Percentiles rank a stretch among this genome's conserved stretches.
phyloP scores from a whole-genome alignment of 2,329 filamentous ascomycete genomes.

The Aspergillus piperis region DNA sequence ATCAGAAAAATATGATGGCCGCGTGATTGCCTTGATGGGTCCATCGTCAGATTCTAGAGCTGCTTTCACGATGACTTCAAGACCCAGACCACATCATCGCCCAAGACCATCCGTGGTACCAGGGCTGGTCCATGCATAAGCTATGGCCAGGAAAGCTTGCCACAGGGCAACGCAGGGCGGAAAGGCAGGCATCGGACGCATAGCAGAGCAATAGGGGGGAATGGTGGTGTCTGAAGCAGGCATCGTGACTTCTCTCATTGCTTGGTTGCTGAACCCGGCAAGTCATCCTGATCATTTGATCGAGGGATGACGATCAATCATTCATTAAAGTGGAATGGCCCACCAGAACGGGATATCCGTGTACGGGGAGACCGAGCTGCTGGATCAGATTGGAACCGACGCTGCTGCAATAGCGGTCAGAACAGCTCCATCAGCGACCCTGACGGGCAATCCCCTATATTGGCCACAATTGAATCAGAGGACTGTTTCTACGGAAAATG shows the following conservation, averaged over 20 bases:
- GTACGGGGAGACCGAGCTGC: conserved; percentile 22
- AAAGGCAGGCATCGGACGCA: conserved; percentile 12
- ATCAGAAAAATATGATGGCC: conserved; percentile 21
- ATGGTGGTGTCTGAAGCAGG: conserved; percentile 9
- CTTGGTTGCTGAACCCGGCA: conserved; percentile 19
- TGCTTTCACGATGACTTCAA: conserved; percentile 32
- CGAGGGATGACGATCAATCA: conserved; percentile 20
- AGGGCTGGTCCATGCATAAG: conserved; percentile 15
- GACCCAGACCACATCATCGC: conserved; percentile 23
- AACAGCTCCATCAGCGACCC: neutral
- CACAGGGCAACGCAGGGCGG: conserved; percentile 16
- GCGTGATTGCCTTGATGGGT: conserved; percentile 28
- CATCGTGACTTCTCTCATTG: conserved; percentile 16
- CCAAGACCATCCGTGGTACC: conserved; percentile 28
- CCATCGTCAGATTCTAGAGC: conserved; percentile 19
- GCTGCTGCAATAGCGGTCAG: conserved; percentile 10
- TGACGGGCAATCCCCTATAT: neutral
- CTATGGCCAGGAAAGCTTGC: conserved; percentile 17
- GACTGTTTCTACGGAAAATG: neutral
- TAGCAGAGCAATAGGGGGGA: conserved; percentile 2
- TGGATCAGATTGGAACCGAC: conserved; percentile 14
- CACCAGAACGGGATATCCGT: conserved; percentile 24
- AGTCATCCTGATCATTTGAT: conserved; percentile 20
- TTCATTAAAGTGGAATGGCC: conserved; percentile 20
- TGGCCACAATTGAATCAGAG: neutral